Percentiles rank a stretch among this genome's conserved stretches.
Conservation (phyloP, 208 protist genomes). For the Vickermania ingenoplastis region DNA sequence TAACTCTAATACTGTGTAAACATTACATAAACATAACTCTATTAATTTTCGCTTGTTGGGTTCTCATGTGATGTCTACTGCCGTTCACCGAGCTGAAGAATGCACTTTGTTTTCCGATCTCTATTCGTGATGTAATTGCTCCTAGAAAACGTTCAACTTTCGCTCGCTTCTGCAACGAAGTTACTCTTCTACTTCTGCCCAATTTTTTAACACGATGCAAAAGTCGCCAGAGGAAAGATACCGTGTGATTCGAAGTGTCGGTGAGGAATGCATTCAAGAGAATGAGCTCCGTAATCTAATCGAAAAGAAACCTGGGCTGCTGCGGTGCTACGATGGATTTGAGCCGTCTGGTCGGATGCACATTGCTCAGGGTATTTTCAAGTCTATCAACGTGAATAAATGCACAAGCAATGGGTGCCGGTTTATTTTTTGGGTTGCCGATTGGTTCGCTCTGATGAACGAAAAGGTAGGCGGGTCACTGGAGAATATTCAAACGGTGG, state of each 20-base stretch:
- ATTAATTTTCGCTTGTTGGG: background rate
- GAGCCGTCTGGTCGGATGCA: slow-evolving; percentile 99
- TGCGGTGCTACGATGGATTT: slow-evolving; percentile 98
- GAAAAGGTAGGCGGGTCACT: slow-evolving; percentile 99
- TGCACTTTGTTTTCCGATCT: background rate
- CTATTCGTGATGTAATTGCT: background rate
- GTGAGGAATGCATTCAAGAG: slow-evolving; percentile 95
- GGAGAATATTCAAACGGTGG: slow-evolving; percentile 95
- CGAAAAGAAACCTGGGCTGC: slow-evolving; percentile 78
- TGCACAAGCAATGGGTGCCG: slow-evolving; percentile 92
- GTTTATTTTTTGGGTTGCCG: slow-evolving; percentile 99
- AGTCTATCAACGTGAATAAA: slow-evolving; percentile 99
- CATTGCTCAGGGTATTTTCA: slow-evolving; percentile 99
- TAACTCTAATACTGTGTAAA: too few relatives aligned
- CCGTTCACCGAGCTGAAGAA: background rate
- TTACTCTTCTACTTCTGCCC: background rate
- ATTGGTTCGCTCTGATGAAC: slow-evolving; percentile 99
- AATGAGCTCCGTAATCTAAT: slow-evolving; percentile 89
- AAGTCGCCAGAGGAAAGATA: slow-evolving; percentile 57
- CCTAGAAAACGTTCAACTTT: background rate
- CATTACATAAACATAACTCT: too few relatives aligned
- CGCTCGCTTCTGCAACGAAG: background rate
- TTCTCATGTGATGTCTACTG: background rate
- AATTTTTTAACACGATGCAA: background rate
- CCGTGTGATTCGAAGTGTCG: slow-evolving; percentile 82